Conservation (phyloP, 2,329 filamentous ascomycete genomes). For the Talaromyces sp. region DNA sequence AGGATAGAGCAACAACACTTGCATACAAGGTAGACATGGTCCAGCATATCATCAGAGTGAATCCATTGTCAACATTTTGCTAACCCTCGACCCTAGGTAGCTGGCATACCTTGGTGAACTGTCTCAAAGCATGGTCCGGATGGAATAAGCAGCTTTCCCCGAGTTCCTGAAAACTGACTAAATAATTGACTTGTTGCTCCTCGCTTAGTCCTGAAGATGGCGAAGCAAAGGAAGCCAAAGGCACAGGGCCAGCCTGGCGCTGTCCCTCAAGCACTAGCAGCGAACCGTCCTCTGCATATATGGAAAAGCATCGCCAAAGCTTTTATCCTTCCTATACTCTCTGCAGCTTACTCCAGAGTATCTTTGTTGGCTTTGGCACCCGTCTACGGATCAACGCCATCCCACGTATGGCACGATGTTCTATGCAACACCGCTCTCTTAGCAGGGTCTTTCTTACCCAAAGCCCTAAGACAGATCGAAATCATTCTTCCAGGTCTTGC, state of each 20-base stretch:
- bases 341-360: conserved; percentile 42
- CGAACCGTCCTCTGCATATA: background rate
- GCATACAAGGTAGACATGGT: background rate
- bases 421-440: conserved; percentile 66
- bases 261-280: background rate
- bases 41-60: background rate
- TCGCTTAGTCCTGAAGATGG: background rate
- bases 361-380: conserved; percentile 73
- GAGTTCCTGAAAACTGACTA: background rate
- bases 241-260: background rate
- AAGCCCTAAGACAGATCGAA: conserved; percentile 51
- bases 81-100: background rate
- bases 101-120: background rate
- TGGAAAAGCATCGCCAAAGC: conserved; percentile 28
- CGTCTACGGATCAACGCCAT: conserved; percentile 81
- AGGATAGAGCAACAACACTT: background rate
- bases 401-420: conserved; percentile 68
- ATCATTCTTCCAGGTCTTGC: conserved; percentile 69
- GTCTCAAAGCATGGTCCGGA: background rate
- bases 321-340: conserved; percentile 38
- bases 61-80: background rate
- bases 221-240: conserved; percentile 9
- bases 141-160: background rate
- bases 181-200: background rate
- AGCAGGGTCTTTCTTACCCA: conserved; percentile 64